Conservation (phyloP, 345 rosid genomes). For the Melastoma malabathricum region DNA sequence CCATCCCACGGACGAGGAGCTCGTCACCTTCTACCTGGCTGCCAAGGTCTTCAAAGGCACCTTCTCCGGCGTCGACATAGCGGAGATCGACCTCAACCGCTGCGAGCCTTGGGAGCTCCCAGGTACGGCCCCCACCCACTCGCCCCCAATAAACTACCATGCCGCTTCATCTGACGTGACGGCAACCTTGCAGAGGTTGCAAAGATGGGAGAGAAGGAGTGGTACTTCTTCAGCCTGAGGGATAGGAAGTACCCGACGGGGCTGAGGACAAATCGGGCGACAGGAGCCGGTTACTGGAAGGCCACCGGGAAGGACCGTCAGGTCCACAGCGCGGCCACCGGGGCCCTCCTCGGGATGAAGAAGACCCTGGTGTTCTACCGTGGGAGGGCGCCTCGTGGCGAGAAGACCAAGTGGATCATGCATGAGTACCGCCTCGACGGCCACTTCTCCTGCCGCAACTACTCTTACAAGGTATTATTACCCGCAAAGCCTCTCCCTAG, state of each 20-base stretch:
- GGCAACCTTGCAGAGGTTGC: conserved; percentile 31
- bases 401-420: conserved; percentile 94
- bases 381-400: conserved; percentile 86
- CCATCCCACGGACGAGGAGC: conserved; percentile 97
- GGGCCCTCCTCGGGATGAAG: conserved; percentile 72
- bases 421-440: conserved; percentile 87
- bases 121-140: conserved; percentile 23
- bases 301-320: conserved; percentile 86
- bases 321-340: conserved; percentile 39
- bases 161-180: no score
- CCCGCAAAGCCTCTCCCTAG: no score
- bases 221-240: conserved; percentile 80
- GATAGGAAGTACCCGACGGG: conserved; percentile 94
- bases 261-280: conserved; percentile 73
- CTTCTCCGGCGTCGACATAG: conserved; percentile 58
- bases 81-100: conserved; percentile 84
- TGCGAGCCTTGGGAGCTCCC: conserved; percentile 99
- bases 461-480: conserved; percentile 57
- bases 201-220: conserved; percentile 85
- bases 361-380: conserved; percentile 76
- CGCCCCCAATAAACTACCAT: not conserved
- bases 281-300: conserved; percentile 85
- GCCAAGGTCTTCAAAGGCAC: conserved; percentile 69
- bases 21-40: conserved; percentile 74
- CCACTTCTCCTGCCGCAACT: conserved; percentile 61